Conservation (phyloP, 1,284 basidiomycete species). For the Cryptococcus amylolentus region DNA sequence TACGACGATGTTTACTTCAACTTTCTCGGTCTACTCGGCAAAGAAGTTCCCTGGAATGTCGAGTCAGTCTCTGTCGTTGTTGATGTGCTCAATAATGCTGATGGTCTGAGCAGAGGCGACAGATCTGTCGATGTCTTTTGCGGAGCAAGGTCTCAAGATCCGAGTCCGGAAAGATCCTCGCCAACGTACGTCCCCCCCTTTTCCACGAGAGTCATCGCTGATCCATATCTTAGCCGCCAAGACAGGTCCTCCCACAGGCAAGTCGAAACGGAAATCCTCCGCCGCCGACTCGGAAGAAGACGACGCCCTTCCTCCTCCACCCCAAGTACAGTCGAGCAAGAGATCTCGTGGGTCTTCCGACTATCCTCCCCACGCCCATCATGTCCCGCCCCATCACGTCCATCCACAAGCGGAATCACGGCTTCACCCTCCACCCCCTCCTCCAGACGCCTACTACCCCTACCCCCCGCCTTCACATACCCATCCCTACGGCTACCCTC, state of each 20-base stretch:
- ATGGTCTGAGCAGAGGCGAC: slow-evolving; percentile 64
- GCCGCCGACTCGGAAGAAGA: slow-evolving; percentile 24
- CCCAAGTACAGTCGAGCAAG: slow-evolving; percentile 16
- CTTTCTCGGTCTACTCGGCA: slow-evolving; percentile 71
- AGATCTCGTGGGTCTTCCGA: neutral
- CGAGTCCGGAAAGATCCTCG: slow-evolving; percentile 76
- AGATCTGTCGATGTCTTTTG: slow-evolving; percentile 76
- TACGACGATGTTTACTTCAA: slow-evolving; percentile 77
- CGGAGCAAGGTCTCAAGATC: slow-evolving; percentile 89
- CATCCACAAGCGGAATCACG: slow-evolving; percentile 3
- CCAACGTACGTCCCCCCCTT: slow-evolving; percentile 19
- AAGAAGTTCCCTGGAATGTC: slow-evolving; percentile 95
- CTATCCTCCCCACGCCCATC: slow-evolving; percentile 1
- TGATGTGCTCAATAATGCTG: neutral
- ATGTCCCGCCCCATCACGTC: slow-evolving; percentile 17
- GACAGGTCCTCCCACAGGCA: slow-evolving; percentile 5
- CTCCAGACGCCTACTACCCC: slow-evolving; percentile 5
- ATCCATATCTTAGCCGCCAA: neutral
- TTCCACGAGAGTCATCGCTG: neutral
- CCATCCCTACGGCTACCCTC: slow-evolving; percentile 5
- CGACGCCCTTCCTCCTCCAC: neutral
- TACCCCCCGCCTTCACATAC: neutral
- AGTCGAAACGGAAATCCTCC: slow-evolving; percentile 18
- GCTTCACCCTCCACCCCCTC: slow-evolving; percentile 1
- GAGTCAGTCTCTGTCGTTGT: slow-evolving; percentile 54